Evolutionary conservation across 75 land plant species (phyloP).

Genomic region (Picea glauca): DNA sequence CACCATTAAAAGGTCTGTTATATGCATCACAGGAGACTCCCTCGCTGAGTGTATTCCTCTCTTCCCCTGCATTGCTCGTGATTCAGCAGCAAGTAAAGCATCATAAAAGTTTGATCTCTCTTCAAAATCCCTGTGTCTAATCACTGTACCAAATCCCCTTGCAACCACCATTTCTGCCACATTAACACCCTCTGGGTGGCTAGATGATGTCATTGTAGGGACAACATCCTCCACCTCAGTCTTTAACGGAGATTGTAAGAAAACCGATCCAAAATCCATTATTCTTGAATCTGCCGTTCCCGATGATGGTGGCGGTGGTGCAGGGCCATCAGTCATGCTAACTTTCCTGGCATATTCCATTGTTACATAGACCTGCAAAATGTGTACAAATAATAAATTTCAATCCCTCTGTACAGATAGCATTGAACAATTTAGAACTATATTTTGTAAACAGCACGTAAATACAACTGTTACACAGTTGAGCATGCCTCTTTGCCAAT

Average conservation of each 20-base stretch:
- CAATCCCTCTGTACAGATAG: neutral
- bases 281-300: conserved; percentile 55
- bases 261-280: conserved; percentile 98
- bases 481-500: conserved; percentile 74
- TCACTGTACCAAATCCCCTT: conserved; percentile 81
- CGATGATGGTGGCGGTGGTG: conserved; percentile 29
- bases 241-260: conserved; percentile 58
- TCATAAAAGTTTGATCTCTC: conserved; percentile 96
- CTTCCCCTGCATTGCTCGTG: conserved; percentile 61
- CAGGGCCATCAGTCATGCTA: conserved; percentile 53
- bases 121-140: conserved; percentile 94
- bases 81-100: conserved; percentile 78
- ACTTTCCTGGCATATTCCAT: conserved; percentile 99
- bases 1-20: conserved; percentile 64
- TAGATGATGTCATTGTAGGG: conserved; percentile 24
- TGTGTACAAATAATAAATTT: neutral
- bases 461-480: neutral
- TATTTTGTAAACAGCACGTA: neutral
- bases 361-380: conserved; percentile 76
- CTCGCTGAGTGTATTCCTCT: conserved; percentile 79
- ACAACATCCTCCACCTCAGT: conserved; percentile 45
- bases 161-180: conserved; percentile 79
- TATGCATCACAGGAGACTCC: conserved; percentile 76
- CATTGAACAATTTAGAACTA: neutral
- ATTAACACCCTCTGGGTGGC: conserved; percentile 72